Evolutionary conservation across 1,139 yeast species (phyloP).

Genomic region (Insectozyma bohioensis): DNA sequence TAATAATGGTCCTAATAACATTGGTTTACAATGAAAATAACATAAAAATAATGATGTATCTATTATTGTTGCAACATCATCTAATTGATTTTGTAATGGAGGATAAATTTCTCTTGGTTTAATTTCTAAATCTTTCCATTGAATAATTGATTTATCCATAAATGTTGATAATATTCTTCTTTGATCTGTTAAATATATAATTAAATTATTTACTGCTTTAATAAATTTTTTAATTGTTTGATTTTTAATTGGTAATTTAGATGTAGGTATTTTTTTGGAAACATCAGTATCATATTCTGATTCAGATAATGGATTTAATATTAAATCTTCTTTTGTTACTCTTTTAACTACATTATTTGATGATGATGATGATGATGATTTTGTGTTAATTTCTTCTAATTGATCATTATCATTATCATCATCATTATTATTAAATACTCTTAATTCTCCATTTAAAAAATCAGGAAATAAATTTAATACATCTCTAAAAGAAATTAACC

Average conservation of each 20-base stretch:
- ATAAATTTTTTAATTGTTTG: slow-evolving; percentile 27
- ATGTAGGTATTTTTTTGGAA: slow-evolving; percentile 13
- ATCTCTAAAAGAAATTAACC: slow-evolving; percentile 39
- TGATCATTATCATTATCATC: slow-evolving; percentile 4
- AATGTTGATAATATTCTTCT: slow-evolving; percentile 48
- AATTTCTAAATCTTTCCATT: slow-evolving; percentile 48
- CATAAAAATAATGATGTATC: slow-evolving; percentile 82
- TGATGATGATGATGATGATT: too few relatives aligned
- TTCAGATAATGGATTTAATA: slow-evolving; percentile 10
- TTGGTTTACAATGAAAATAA: slow-evolving; percentile 65
- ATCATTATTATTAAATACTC: slow-evolving; percentile 7
- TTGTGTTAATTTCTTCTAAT: slow-evolving; percentile 5
- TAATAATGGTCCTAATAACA: slow-evolving; percentile 79
- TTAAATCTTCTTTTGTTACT: slow-evolving; percentile 27
- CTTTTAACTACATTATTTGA: slow-evolving; percentile 30
- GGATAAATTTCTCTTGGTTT: slow-evolving; percentile 42
- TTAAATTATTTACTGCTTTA: slow-evolving; percentile 50
- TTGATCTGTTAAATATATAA: slow-evolving; percentile 57
- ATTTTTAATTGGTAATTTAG: slow-evolving; percentile 15
- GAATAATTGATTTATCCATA: slow-evolving; percentile 32
- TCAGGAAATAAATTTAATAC: slow-evolving; percentile 40
- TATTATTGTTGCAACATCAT: slow-evolving; percentile 47
- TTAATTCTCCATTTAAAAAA: slow-evolving; percentile 31
- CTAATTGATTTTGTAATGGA: slow-evolving; percentile 15
- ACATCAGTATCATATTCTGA: slow-evolving; percentile 26